Evolutionary conservation across 2,329 filamentous ascomycete genomes (phyloP).

Genomic region (Aspergillus novofumigatus): DNA sequence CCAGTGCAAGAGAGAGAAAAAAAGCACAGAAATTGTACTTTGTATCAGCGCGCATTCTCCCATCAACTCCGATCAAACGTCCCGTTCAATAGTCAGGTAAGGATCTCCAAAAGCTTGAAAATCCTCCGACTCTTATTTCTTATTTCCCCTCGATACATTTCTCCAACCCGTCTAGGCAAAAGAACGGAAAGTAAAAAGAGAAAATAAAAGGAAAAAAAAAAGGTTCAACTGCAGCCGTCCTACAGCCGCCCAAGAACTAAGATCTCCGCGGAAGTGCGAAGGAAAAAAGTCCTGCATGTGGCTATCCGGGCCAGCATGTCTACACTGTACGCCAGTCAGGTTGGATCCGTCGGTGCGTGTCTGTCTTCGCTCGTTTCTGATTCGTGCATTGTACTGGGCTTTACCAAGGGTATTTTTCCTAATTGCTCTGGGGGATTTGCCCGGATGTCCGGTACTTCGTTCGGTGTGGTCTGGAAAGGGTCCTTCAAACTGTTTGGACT

Average conservation of each 20-base stretch:
- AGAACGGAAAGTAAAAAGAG: not conserved
- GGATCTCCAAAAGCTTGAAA: not conserved
- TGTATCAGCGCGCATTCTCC: conserved; percentile 1
- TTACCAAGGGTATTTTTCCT: not conserved
- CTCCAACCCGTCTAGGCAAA: not conserved
- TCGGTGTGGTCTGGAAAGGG: not conserved
- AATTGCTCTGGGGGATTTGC: not conserved
- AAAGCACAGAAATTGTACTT: not conserved
- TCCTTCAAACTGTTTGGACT: not conserved
- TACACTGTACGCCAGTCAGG: not conserved
- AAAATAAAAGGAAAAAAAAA: not conserved
- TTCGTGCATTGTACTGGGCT: not conserved
- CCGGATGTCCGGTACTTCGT: not conserved
- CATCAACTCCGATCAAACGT: conserved; percentile 13
- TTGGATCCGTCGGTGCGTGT: not conserved
- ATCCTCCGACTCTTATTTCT: not conserved
- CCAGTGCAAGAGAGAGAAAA: not conserved
- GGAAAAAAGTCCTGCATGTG: not conserved
- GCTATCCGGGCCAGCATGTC: not conserved
- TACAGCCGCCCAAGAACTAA: not conserved
- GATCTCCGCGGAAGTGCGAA: not conserved
- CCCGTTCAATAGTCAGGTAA: not conserved
- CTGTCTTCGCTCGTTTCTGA: not conserved
- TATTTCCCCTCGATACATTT: not conserved
- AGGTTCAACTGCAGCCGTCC: not conserved